Percentiles rank a stretch among this genome's conserved stretches.
These are phyloP conservation scores for Rubroboletus satanas DNA, from an alignment of 768 basidiomycete species.

Conservation along the genomic window DNA sequence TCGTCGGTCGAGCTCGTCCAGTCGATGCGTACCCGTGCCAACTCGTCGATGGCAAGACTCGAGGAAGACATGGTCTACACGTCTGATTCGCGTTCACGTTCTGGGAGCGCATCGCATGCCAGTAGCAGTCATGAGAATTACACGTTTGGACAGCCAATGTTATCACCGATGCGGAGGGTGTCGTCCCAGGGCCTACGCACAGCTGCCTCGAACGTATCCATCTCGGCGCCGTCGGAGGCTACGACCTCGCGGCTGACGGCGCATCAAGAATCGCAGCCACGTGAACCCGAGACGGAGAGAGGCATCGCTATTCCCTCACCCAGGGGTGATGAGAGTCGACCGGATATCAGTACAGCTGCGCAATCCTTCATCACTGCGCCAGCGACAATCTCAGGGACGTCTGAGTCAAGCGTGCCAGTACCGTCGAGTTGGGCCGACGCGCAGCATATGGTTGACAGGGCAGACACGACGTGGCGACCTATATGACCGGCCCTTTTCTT, in stretches of 20 bases:
- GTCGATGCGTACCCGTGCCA: slow-evolving; percentile 48
- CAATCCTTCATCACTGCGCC: slow-evolving; percentile 68
- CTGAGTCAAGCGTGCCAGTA: slow-evolving; percentile 48
- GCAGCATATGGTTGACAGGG: slow-evolving; percentile 42
- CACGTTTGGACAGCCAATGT: slow-evolving; percentile 65
- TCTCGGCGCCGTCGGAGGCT: slow-evolving; percentile 23
- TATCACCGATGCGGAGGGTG: slow-evolving; percentile 25
- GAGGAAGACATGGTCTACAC: slow-evolving; percentile 46
- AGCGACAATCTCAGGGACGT: slow-evolving; percentile 52
- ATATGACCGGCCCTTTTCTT: slow-evolving; percentile 25
- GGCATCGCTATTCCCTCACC: slow-evolving; percentile 26
- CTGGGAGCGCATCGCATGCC: slow-evolving; percentile 45
- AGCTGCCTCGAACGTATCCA: slow-evolving; percentile 18
- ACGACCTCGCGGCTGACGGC: slow-evolving; percentile 25
- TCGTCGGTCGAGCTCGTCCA: slow-evolving; percentile 58
- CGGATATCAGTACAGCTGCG: slow-evolving; percentile 66
- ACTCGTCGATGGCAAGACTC: slow-evolving; percentile 68
- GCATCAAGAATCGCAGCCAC: slow-evolving; percentile 14
- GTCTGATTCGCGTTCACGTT: slow-evolving; percentile 34
- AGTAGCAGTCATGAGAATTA: slow-evolving; percentile 59
- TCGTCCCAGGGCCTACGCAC: slow-evolving; percentile 20
- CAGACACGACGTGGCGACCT: slow-evolving; percentile 37
- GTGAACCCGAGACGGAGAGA: slow-evolving; percentile 16
- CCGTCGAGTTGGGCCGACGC: slow-evolving; percentile 47
- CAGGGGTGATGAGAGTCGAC: slow-evolving; percentile 38